phyloP scores from a whole-genome alignment of 805 yeast species.

The Grigorovia humatica region DNA sequence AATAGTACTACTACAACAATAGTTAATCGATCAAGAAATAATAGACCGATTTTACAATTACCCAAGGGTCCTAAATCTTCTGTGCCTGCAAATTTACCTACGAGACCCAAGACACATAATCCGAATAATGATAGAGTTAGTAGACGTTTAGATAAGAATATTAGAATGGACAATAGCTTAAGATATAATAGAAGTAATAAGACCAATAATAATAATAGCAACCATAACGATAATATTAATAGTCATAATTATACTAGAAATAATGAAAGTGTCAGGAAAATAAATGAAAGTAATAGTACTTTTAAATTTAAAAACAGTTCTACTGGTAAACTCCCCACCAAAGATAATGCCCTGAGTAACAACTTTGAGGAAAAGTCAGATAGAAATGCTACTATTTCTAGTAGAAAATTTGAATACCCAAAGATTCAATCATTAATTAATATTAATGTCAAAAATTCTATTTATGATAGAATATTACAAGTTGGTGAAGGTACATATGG shows the following conservation, averaged over 20 bases:
- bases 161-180: neutral
- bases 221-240: neutral
- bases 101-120: neutral
- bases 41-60: constrained; percentile 3
- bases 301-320: neutral
- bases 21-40: neutral
- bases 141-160: neutral
- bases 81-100: neutral
- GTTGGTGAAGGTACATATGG: constrained; percentile 99
- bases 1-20: neutral
- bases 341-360: neutral
- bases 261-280: neutral
- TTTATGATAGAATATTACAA: constrained; percentile 65
- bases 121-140: neutral
- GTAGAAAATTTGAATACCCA: neutral
- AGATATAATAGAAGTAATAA: neutral
- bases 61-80: constrained; percentile 21
- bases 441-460: constrained; percentile 9
- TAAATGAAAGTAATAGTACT: too few species aligned
- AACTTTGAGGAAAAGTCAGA: neutral
- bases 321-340: too few species aligned
- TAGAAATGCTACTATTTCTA: neutral
- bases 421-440: neutral
- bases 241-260: neutral
- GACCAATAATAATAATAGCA: neutral